Evolutionary conservation across 1,284 basidiomycete genomes (phyloP), one percentile per base, ranked within the genome.

Genomic region (Trametes pubescens): DNA sequence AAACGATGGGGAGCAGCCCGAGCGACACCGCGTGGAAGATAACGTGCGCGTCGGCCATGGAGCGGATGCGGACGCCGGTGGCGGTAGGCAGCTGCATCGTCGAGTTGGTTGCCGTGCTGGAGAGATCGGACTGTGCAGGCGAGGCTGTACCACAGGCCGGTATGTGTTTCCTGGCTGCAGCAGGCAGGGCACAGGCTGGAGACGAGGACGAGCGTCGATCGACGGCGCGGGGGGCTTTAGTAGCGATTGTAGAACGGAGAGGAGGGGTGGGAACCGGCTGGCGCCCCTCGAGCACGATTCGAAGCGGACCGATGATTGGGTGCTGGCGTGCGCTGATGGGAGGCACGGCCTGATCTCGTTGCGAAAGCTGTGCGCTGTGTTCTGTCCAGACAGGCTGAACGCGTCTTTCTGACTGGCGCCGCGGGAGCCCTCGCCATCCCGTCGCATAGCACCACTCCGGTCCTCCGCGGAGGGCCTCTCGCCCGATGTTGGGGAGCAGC

Each of bases 21-120:
- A 75, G 72, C 32, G 74, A 65, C 51, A 80, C 80, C 48, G 79
- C 81, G 64, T 81, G 79, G 72, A 83, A 82, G 61, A 83, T 73
- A 62, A 78, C 69, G 64, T 81, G 80, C 14, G 81, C 80, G 67
- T 83, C 81, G 49, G 73, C 73, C 59, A 78, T 72, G 40, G 75
- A 74, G 65, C 78, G 75, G 57, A 81, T 74, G 55, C 79, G 77
- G 46, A 80, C 72, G 54, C 73, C 74, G 46, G 76, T 80, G 73
- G 78, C 80, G n/a, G 83, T 84, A 0, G 82, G 82, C 8, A 74
- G 75, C 68, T 84, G 82, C 77, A 82, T 82, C 61, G 6, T 11
- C 32, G 40, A 37, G 16, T 62, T 71, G 26, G 62, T 64, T 61
- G 43, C 49, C 26, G 54, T 43, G 35, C 51, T 24, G 16, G 49